These are phyloP conservation scores for Rhinocladiella similis DNA, from an alignment of 2,329 filamentous ascomycete genomes.

Conservation along the genomic window DNA sequence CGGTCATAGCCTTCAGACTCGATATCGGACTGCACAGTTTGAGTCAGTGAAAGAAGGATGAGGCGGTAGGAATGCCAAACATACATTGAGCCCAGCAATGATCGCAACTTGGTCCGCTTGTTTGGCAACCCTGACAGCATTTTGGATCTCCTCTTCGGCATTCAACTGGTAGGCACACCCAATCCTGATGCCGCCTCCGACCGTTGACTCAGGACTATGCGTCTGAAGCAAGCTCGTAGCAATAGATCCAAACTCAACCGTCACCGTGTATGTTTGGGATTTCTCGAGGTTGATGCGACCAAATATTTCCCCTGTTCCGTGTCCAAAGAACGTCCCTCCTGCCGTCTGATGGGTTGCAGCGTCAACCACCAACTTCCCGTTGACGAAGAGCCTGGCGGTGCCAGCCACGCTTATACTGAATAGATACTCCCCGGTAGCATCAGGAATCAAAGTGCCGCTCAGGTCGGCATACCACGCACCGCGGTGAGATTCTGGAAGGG, in stretches of 20 bases:
- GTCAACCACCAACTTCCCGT: constrained; percentile 63
- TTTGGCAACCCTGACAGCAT: constrained; percentile 67
- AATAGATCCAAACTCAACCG: constrained; percentile 55
- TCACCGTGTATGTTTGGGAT: constrained; percentile 59
- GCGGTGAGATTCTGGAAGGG: constrained; percentile 33
- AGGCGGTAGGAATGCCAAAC: constrained; percentile 56
- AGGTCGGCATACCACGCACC: constrained; percentile 53
- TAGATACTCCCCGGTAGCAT: constrained; percentile 62
- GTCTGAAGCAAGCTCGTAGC: too few relatives aligned
- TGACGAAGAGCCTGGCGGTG: constrained; percentile 63
- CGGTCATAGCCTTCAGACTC: constrained; percentile 72
- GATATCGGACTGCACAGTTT: too few relatives aligned
- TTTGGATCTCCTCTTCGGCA: constrained; percentile 59
- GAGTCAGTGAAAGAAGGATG: too few relatives aligned
- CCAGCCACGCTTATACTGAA: constrained; percentile 67
- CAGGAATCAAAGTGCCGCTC: constrained; percentile 60
- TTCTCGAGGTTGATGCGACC: constrained; percentile 59
- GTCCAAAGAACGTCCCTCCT: constrained; percentile 66
- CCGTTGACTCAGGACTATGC: too few relatives aligned
- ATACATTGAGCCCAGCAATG: constrained; percentile 71
- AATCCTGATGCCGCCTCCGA: constrained; percentile 58
- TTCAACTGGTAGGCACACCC: constrained; percentile 62
- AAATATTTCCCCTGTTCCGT: constrained; percentile 64
- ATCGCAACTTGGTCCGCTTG: constrained; percentile 75
- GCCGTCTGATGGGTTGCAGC: constrained; percentile 64